A percentile compares a stretch with the other conserved stretches of the same genome.
These are phyloP conservation scores for Musa itinerans DNA, from an alignment of 176 grass and related monocot species.

Conservation along the genomic window DNA sequence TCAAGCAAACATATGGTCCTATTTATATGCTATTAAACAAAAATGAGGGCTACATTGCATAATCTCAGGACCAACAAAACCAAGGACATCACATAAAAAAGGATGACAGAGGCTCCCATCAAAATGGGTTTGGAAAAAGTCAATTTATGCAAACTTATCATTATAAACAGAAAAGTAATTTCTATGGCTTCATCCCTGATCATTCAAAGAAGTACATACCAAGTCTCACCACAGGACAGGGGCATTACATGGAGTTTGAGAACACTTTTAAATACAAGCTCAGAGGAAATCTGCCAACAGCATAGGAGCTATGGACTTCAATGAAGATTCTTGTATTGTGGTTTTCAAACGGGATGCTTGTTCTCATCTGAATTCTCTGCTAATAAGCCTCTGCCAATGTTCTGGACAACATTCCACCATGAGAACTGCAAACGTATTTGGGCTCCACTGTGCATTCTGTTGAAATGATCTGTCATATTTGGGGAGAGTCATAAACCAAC, in stretches of 20 bases:
- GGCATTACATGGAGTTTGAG: neutral
- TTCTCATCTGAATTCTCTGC: slow-evolving; percentile 35
- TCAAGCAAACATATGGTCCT: no score
- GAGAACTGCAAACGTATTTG: slow-evolving; percentile 17
- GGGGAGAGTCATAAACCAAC: slow-evolving; percentile 17
- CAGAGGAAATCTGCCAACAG: neutral
- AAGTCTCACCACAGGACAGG: neutral
- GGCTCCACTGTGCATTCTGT: slow-evolving; percentile 10
- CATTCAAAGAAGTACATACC: no score
- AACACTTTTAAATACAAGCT: neutral
- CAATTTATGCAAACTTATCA: no score
- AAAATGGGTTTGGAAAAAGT: no score
- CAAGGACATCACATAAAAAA: no score
- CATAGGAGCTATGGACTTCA: slow-evolving; percentile 17
- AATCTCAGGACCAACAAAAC: no score
- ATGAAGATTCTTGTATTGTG: slow-evolving; percentile 34
- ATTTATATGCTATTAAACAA: no score
- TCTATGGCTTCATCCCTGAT: no score
- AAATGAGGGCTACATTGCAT: no score
- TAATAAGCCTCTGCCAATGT: slow-evolving; percentile 36
- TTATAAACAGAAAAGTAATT: no score
- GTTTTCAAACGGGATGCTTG: slow-evolving; percentile 28
- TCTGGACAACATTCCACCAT: slow-evolving; percentile 43
- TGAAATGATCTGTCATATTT: neutral
- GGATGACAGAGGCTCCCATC: no score